Conservation (phyloP, 1,139 yeast species). For the Meyerozyma guilliermondii region DNA sequence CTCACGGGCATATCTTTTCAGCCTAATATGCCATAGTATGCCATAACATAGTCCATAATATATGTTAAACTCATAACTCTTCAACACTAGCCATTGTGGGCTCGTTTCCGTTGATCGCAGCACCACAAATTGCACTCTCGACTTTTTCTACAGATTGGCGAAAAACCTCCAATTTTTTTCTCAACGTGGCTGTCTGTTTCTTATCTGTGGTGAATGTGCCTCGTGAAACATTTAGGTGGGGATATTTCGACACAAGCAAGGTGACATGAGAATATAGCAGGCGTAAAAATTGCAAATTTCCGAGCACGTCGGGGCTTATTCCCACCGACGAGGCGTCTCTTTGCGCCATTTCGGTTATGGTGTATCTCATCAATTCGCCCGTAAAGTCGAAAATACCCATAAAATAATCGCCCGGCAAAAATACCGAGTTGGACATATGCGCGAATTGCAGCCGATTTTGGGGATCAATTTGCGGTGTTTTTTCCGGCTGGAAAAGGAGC, state of each 20-base stretch:
- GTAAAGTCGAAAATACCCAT: conserved; percentile 39
- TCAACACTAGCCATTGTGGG: not conserved
- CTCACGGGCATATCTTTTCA: no score
- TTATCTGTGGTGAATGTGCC: conserved; percentile 16
- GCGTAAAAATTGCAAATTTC: conserved; percentile 15
- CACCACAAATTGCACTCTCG: conserved; percentile 21
- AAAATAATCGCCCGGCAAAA: conserved; percentile 23
- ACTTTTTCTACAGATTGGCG: conserved; percentile 22
- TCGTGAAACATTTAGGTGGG: conserved; percentile 16
- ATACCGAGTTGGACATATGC: conserved; percentile 6
- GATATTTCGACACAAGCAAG: conserved; percentile 14
- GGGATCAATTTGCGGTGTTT: not conserved
- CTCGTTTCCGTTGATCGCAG: conserved; percentile 4
- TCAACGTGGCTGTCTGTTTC: conserved; percentile 14
- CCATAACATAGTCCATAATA: no score
- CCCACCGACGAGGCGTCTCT: not conserved
- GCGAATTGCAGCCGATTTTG: conserved; percentile 3
- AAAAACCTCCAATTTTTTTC: conserved; percentile 23
- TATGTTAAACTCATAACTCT: no score
- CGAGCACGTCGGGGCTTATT: conserved; percentile 9
- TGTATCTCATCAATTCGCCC: conserved; percentile 38
- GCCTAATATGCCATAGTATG: no score
- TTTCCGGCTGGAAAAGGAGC: not conserved
- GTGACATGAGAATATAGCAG: conserved; percentile 10
- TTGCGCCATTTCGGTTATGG: conserved; percentile 15